These are phyloP conservation scores for Ceratonia siliqua DNA, from an alignment of 306 rosid genomes.

Conservation along the genomic window DNA sequence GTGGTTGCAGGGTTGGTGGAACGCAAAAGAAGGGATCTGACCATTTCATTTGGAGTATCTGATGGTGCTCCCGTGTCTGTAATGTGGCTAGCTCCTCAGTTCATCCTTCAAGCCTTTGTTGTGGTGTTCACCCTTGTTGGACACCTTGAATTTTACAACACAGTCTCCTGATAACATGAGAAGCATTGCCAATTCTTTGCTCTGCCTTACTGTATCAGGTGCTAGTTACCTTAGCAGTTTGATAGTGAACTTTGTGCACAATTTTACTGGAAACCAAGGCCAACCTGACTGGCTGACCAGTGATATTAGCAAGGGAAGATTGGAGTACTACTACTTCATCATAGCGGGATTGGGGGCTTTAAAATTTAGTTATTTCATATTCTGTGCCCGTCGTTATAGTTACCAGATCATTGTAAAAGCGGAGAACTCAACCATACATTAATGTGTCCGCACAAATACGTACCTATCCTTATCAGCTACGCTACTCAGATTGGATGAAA, in stretches of 20 bases:
- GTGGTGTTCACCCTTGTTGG: slow-evolving; percentile 57
- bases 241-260: slow-evolving; percentile 44
- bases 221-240: slow-evolving; percentile 45
- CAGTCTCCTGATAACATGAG: slow-evolving; percentile 73
- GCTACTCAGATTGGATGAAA: too few relatives aligned
- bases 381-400: slow-evolving; percentile 39
- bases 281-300: slow-evolving; percentile 64
- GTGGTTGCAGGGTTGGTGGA: slow-evolving; percentile 60
- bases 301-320: slow-evolving; percentile 42
- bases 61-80: slow-evolving; percentile 56
- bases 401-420: slow-evolving; percentile 26
- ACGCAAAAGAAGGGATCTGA: slow-evolving; percentile 46
- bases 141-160: slow-evolving; percentile 63
- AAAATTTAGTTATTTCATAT: slow-evolving; percentile 32
- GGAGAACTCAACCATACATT: background rate
- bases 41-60: slow-evolving; percentile 28
- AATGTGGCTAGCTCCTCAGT: slow-evolving; percentile 61
- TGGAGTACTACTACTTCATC: slow-evolving; percentile 45
- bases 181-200: slow-evolving; percentile 61
- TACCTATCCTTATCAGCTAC: too few relatives aligned
- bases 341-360: slow-evolving; percentile 32
- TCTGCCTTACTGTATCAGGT: slow-evolving; percentile 31
- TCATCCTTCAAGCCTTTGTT: slow-evolving; percentile 42
- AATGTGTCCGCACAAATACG: background rate
- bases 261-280: background rate